Base-by-base conservation (phyloP, 2,329 filamentous ascomycete genomes). In the Balansia obtecta region DNA sequence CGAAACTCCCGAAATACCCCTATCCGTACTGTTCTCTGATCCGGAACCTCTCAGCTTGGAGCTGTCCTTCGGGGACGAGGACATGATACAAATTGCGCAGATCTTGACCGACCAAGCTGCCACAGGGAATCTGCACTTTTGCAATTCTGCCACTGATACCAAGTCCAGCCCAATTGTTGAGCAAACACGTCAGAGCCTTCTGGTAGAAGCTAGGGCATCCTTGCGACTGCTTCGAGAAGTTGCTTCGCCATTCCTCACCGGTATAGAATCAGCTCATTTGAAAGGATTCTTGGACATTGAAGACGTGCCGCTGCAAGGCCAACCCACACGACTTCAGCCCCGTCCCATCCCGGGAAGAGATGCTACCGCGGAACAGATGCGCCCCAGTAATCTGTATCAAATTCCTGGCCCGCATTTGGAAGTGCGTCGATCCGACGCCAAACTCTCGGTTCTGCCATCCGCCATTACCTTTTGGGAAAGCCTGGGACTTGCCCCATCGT, bases 401-500 rank as follows among this genome's bases (percentile, higher is more conserved):
- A 77, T 93, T 2, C 76, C 78, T 1, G 71, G 81, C 0, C 86
- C 87, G 1, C 83, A 86, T 58, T 69, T 93, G 38, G 82, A 87
- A 56, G 71, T 94, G 11, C 82, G 83, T 46, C 76, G 87, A 49
- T 78, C 81, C 18, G 84, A 88, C 39, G 74, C 75, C 1, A 78
- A 77, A 45, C 76, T 89, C 50, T 87, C 88, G 11, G 72, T 94
- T 39, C 71, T 91, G 20, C 85, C 88, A 2, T 79, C 86, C 0
- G 84, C 86, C 0, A 70, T 91, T 18, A 70, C 76, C 1, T 95
- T 93, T 60, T 94, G 88, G 88, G 87, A 93, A 61, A 82, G 83
- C 45, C 69, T 94, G 16, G 85, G 86, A 0, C 72, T 95, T 1
- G 80, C 80, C 1, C 88, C 88, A 3, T 79, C 79, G 9, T 79